Evolutionary conservation across 495 filamentous ascomycete genomes (phyloP).

Genomic region (Chlorociboria aeruginascens): DNA sequence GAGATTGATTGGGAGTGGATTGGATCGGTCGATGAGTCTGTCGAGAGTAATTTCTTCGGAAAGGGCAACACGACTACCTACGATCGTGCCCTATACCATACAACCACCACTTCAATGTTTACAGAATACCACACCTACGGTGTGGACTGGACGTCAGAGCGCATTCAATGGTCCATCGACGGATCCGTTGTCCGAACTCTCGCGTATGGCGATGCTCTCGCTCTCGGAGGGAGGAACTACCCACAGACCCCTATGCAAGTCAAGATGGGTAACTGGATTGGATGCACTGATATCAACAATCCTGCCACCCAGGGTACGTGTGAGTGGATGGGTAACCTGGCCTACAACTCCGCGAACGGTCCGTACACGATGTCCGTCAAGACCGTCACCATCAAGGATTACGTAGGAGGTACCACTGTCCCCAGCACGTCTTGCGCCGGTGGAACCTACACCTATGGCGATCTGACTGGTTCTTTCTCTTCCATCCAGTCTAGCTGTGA

Average conservation of each 20-base stretch:
- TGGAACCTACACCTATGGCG: constrained; percentile 61
- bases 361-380: constrained; percentile 82
- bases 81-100: constrained; percentile 60
- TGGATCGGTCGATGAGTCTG: constrained; percentile 46
- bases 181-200: constrained; percentile 58
- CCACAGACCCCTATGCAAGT: constrained; percentile 87
- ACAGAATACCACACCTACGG: constrained; percentile 72
- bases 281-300: constrained; percentile 40
- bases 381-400: constrained; percentile 67
- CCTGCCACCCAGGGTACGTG: constrained; percentile 64
- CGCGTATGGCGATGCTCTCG: constrained; percentile 30
- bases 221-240: constrained; percentile 56
- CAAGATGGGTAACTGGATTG: constrained; percentile 69
- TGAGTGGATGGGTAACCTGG: constrained; percentile 73
- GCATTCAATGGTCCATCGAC: constrained; percentile 75
- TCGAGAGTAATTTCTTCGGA: constrained; percentile 90
- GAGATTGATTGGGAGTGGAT: constrained; percentile 92
- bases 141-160: constrained; percentile 72
- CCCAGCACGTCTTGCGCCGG: constrained; percentile 38
- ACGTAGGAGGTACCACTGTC: constrained; percentile 35
- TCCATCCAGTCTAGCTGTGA: constrained; percentile 44
- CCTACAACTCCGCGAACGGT: constrained; percentile 56
- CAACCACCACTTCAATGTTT: constrained; percentile 47
- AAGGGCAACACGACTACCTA: constrained; percentile 69
- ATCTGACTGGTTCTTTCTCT: constrained; percentile 62